Evolutionary conservation across 306 rosid species (phyloP).

Genomic region (Quercus agrifolia): DNA sequence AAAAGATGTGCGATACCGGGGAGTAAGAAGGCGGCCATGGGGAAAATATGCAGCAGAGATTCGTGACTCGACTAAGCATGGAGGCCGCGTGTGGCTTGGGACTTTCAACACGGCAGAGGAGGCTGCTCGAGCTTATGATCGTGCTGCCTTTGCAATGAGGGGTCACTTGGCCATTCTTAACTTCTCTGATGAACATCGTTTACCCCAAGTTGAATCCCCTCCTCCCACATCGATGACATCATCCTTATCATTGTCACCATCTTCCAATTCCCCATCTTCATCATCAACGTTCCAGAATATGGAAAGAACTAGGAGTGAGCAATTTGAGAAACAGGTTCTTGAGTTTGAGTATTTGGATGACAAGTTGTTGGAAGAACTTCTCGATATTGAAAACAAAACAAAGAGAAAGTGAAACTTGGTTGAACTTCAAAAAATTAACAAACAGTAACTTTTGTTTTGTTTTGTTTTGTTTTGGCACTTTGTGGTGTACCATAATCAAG

Average conservation of each 20-base stretch:
- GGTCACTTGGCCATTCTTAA: conserved; percentile 65
- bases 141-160: conserved; percentile 65
- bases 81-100: conserved; percentile 68
- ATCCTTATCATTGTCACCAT: not conserved
- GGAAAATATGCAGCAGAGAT: conserved; percentile 44
- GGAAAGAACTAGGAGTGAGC: not conserved
- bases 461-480: no score
- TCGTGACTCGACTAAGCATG: conserved; percentile 34
- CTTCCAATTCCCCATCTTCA: conserved; percentile 13
- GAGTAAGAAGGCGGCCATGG: conserved; percentile 39
- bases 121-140: conserved; percentile 72
- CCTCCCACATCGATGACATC: not conserved
- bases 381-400: conserved; percentile 30
- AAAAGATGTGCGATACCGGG: conserved; percentile 19
- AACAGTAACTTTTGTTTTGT: no score
- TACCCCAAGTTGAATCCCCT: not conserved
- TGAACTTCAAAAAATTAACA: not conserved
- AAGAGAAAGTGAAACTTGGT: not conserved
- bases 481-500: no score
- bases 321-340: conserved; percentile 34
- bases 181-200: conserved; percentile 47
- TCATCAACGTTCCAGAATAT: conserved; percentile 4
- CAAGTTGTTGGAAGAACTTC: conserved; percentile 63
- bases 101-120: conserved; percentile 58
- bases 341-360: conserved; percentile 67